Base-by-base conservation (phyloP, 495 filamentous ascomycete genomes). In the Penicillium chermesinum region DNA sequence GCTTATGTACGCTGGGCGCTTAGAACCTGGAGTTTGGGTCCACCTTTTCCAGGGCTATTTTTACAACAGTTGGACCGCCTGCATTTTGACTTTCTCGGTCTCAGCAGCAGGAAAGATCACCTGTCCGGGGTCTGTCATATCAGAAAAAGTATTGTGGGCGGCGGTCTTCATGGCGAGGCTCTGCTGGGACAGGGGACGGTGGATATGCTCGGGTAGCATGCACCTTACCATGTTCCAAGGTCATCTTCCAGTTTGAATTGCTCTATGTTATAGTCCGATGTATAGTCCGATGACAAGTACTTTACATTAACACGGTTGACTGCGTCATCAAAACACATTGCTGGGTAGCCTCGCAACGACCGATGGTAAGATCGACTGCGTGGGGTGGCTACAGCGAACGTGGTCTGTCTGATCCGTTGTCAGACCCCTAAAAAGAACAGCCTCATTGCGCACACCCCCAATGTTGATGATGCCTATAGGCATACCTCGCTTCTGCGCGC, bases 381-480 rank as follows among this genome's bases (percentile, higher is more conserved):
- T 62, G 41, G 57, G 56, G 34, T 70, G 62, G 46, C 65, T 70
- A 41, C 68, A 72, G 17, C 71, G 70, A 21, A 71, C 60, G 59
- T 67, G 58, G 33, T 43, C 18, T 46, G 39, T 48, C 9, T 44
- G 42, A 1, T 59, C 56, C 15, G 42, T 41, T 16, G 49, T 54
- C 35, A 80, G 38, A 39, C 75, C 60, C 4, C 68, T 70, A 62
- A 87, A 87, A 43, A 95, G 81, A 18, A 67, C 57, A 7, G 85
- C 77, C 59, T 95, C 89, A 35, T 88, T 89, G 54, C 89, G 77
- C 15, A 91, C 84, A 6, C 89, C 89, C 12, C 89, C 89, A 8
- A 93, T 68, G 58, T 91, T 95, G 44, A 95, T 70, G 41, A 94
- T 81, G 0, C 80, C 91, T 61, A 97, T 84, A 2, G 89, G 85